Evolutionary conservation across 371 early-diverging fungal species (phyloP), one percentile per base, ranked within the genome.

Genomic region (Mycotypha africana): DNA sequence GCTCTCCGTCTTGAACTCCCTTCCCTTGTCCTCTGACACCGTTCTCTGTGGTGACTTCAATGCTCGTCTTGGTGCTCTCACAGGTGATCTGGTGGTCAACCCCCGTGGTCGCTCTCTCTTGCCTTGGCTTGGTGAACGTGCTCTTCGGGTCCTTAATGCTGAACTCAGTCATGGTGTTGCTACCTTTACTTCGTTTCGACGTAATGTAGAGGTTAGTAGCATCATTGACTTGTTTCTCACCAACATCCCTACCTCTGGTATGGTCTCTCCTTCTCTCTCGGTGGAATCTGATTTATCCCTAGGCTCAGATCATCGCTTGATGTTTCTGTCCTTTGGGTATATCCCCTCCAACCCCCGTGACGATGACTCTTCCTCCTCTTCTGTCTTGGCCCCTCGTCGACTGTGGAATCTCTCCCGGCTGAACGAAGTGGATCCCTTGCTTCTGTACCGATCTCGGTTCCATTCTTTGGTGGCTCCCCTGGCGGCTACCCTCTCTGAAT

Each of bases 361-460:
- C n/a, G n/a, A n/a, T n/a, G n/a, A n/a, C n/a, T n/a, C n/a, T n/a
- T n/a, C n/a, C n/a, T n/a, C n/a, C n/a, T n/a, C n/a, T n/a, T n/a
- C n/a, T n/a, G n/a, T n/a, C n/a, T n/a, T n/a, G n/a, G n/a, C n/a
- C n/a, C n/a, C n/a, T n/a, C n/a, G n/a, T n/a, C n/a, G n/a, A n/a
- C n/a, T n/a, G n/a, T n/a, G n/a, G n/a, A 54, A 44, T 31, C 34
- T 54, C 0, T 45, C 45, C 6, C 19, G 45, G 30, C 45, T 51
- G 9, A 26, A 23, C 0, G 45, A 51, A 22, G 14, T n/a, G 1
- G 45, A 51, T 0, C 7, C 14, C 0, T 0, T 4, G 10, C 28
- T 37, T 2, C 16, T 26, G 31, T 50, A 35, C 11, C 36, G 14
- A 42, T 46, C 20, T 17, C n/a, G n/a, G n/a, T n/a, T n/a, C n/a